Conservation (phyloP, 495 filamentous ascomycete genomes). For the Trichoderma asperelloides region DNA sequence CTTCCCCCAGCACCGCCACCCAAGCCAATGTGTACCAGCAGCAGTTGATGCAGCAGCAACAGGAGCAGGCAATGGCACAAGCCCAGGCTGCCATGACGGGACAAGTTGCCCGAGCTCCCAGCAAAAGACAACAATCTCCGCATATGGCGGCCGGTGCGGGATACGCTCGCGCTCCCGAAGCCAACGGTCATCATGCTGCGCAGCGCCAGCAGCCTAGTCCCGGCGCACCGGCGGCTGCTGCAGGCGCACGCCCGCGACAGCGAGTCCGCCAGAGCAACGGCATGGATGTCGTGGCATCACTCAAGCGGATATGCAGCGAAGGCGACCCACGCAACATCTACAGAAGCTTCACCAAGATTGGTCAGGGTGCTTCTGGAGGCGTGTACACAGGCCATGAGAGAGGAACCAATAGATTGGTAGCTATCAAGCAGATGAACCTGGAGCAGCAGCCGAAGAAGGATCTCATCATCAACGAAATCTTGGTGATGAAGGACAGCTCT, state of each 20-base stretch:
- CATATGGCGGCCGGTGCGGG: slow-evolving; percentile 25
- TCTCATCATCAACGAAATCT: slow-evolving; percentile 95
- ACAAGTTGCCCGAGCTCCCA: slow-evolving; percentile 52
- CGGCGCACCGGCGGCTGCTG: slow-evolving; percentile 10
- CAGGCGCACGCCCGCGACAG: slow-evolving; percentile 61
- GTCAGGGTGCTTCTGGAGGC: slow-evolving; percentile 92
- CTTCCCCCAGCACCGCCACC: slow-evolving; percentile 25
- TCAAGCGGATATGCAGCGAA: slow-evolving; percentile 81
- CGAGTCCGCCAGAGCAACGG: slow-evolving; percentile 60
- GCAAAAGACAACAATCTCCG: slow-evolving; percentile 44
- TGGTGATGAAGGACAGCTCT: slow-evolving; percentile 98
- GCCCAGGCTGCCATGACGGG: slow-evolving; percentile 54
- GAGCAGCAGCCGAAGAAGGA: slow-evolving; percentile 99
- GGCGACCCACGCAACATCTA: slow-evolving; percentile 85
- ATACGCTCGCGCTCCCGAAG: slow-evolving; percentile 35
- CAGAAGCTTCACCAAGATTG: slow-evolving; percentile 85
- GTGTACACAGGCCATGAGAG: slow-evolving; percentile 88
- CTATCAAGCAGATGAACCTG: slow-evolving; percentile 99
- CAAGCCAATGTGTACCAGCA: slow-evolving; percentile 56
- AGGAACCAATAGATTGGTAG: slow-evolving; percentile 76
- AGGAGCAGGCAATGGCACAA: slow-evolving; percentile 67
- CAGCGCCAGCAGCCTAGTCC: slow-evolving; percentile 19
- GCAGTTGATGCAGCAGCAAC: slow-evolving; percentile 54
- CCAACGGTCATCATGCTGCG: slow-evolving; percentile 30
- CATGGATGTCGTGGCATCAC: slow-evolving; percentile 71